Evolutionary conservation across 306 rosid genomes (phyloP).

Genomic region (Pyrus betulifolia): DNA sequence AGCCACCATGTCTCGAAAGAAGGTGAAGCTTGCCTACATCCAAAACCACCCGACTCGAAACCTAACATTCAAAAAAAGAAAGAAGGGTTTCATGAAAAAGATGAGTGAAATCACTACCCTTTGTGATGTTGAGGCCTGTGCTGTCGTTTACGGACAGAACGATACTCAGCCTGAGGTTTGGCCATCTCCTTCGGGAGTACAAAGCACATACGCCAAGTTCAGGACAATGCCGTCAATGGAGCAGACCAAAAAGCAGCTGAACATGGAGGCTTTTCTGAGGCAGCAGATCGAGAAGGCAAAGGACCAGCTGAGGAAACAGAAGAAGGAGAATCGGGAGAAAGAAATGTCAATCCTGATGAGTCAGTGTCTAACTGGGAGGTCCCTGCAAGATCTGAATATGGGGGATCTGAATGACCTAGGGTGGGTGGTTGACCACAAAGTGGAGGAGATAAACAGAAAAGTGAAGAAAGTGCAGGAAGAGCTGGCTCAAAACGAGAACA

Average conservation of each 20-base stretch:
- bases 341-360: conserved; percentile 23
- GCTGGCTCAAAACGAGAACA: background rate
- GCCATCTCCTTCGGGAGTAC: conserved; percentile 21
- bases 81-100: background rate
- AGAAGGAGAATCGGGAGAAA: conserved; percentile 22
- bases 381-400: background rate
- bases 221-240: conserved; percentile 22
- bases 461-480: background rate
- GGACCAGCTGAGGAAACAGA: conserved; percentile 21
- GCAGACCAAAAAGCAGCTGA: conserved; percentile 30
- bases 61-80: background rate
- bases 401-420: conserved; percentile 22
- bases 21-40: background rate
- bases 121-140: conserved; percentile 36
- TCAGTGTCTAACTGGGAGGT: background rate
- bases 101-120: background rate
- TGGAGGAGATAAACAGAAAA: conserved; percentile 4
- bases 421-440: conserved; percentile 17
- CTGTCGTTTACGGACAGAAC: conserved; percentile 31
- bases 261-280: conserved; percentile 24
- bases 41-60: background rate
- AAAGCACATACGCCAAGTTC: background rate
- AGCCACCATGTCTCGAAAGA: background rate
- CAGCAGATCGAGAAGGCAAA: conserved; percentile 20
- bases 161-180: conserved; percentile 22